phyloP scores from a whole-genome alignment of 2,329 filamentous ascomycete genomes.

The Ascochyta clinopodiicola region DNA sequence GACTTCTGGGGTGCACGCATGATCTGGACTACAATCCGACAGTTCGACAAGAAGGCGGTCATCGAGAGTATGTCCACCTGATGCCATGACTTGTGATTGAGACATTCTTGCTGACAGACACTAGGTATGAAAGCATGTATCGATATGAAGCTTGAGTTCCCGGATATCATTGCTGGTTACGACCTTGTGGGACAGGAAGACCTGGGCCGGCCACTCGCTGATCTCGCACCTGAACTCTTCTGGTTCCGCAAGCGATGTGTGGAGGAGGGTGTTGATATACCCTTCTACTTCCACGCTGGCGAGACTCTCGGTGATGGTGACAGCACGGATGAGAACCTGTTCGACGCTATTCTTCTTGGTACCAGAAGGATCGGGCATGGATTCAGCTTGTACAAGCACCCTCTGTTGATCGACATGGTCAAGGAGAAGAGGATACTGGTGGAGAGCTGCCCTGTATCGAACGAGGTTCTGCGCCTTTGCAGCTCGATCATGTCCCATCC shows the following conservation, averaged over 20 bases:
- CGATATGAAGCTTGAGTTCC: constrained; percentile 77
- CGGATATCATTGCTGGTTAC: constrained; percentile 82
- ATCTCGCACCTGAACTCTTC: constrained; percentile 83
- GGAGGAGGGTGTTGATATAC: constrained; percentile 78
- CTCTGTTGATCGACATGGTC: constrained; percentile 84
- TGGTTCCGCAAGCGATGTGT: constrained; percentile 91
- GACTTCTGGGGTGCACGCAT: constrained; percentile 84
- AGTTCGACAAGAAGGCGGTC: constrained; percentile 68
- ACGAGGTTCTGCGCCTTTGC: constrained; percentile 83
- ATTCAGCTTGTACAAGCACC: constrained; percentile 89
- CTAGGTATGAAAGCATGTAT: constrained; percentile 84
- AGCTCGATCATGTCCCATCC: constrained; percentile 79
- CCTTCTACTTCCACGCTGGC: constrained; percentile 95
- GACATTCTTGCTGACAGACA: neutral
- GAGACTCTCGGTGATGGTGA: constrained; percentile 84
- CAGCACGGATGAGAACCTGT: constrained; percentile 81
- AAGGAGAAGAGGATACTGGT: constrained; percentile 87
- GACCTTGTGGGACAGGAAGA: constrained; percentile 92
- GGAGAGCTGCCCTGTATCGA: constrained; percentile 89
- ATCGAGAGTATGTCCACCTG: constrained; percentile 62
- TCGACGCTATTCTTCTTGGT: constrained; percentile 85
- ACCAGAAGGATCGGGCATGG: constrained; percentile 89
- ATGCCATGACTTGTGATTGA: neutral
- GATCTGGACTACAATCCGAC: constrained; percentile 82
- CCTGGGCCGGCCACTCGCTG: constrained; percentile 73